Evolutionary conservation across 768 basidiomycete species (phyloP).

Genomic region (Naganishia friedmannii): DNA sequence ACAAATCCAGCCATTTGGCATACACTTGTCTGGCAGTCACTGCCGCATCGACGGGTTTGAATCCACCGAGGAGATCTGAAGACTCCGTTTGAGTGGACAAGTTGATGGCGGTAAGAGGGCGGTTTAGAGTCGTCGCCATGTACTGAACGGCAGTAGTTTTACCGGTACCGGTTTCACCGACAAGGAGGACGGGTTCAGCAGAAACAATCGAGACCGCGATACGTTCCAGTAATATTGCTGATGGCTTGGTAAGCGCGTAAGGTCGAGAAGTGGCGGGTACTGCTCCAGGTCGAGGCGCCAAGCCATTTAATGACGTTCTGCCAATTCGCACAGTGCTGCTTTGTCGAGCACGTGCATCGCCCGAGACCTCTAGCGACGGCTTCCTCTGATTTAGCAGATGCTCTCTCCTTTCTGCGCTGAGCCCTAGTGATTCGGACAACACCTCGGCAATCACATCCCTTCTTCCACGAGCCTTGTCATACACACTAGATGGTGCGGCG

Average conservation of each 20-base stretch:
- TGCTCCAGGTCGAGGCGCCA: constrained; percentile 24
- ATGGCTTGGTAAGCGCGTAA: constrained; percentile 86
- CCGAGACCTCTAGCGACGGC: constrained; percentile 65
- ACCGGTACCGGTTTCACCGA: constrained; percentile 98
- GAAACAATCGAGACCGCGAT: constrained; percentile 70
- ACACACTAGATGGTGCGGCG: constrained; percentile 48
- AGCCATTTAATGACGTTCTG: constrained; percentile 57
- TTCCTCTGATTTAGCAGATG: constrained; percentile 68
- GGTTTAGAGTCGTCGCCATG: constrained; percentile 71
- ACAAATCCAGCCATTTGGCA: constrained; percentile 71
- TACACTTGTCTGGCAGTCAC: constrained; percentile 71
- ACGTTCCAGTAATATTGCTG: constrained; percentile 71
- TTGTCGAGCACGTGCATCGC: constrained; percentile 25
- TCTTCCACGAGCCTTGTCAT: constrained; percentile 32
- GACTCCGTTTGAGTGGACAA: constrained; percentile 95
- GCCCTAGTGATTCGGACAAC: constrained; percentile 63
- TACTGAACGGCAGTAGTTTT: constrained; percentile 91
- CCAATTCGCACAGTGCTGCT: constrained; percentile 63
- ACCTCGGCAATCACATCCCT: constrained; percentile 55
- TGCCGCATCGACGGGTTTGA: constrained; percentile 89
- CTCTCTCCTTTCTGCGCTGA: constrained; percentile 66
- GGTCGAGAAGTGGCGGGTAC: constrained; percentile 52
- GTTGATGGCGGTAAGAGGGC: constrained; percentile 81
- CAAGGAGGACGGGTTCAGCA: constrained; percentile 79
- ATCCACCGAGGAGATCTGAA: constrained; percentile 87